Evolutionary conservation across 768 basidiomycete genomes (phyloP).

Genomic region (Postia placenta): DNA sequence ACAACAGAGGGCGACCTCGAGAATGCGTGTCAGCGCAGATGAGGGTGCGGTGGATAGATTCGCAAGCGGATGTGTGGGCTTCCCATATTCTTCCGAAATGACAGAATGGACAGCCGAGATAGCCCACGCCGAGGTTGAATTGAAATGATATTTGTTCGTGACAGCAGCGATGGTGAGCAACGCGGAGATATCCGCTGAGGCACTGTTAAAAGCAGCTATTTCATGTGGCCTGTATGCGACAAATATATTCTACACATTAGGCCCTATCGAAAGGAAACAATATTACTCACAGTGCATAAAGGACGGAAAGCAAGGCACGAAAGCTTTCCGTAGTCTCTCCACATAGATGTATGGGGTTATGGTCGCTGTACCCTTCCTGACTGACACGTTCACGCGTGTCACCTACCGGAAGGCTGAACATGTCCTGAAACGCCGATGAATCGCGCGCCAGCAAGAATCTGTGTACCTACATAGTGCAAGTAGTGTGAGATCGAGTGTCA

Average conservation of each 20-base stretch:
- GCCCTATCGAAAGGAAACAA: background rate
- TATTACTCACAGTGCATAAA: conserved; percentile 33
- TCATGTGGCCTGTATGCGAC: conserved; percentile 11
- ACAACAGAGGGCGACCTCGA: conserved; percentile 30
- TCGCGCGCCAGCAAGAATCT: conserved; percentile 24
- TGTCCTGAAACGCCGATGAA: conserved; percentile 26
- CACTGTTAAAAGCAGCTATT: conserved; percentile 23
- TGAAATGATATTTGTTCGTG: conserved; percentile 34
- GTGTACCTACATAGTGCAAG: conserved; percentile 19
- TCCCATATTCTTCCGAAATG: conserved; percentile 20
- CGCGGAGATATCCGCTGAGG: conserved; percentile 26
- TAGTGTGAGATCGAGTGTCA: background rate
- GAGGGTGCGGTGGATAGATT: conserved; percentile 23
- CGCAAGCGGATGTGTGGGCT: conserved; percentile 8
- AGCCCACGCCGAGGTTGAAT: conserved; percentile 32
- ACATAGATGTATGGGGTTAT: conserved; percentile 31
- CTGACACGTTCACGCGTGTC: conserved; percentile 8
- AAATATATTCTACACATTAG: background rate
- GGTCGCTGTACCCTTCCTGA: conserved; percentile 22
- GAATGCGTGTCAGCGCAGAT: conserved; percentile 26
- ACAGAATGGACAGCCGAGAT: conserved; percentile 26
- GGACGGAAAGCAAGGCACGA: conserved; percentile 31
- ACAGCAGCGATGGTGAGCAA: conserved; percentile 35
- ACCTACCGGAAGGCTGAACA: conserved; percentile 21
- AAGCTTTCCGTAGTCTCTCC: conserved; percentile 35